A percentile compares a stretch with the other conserved stretches of the same genome.
These are phyloP conservation scores for Hymenotorrendiella dingleyae DNA, from an alignment of 2,329 filamentous ascomycete species.

Conservation along the genomic window DNA sequence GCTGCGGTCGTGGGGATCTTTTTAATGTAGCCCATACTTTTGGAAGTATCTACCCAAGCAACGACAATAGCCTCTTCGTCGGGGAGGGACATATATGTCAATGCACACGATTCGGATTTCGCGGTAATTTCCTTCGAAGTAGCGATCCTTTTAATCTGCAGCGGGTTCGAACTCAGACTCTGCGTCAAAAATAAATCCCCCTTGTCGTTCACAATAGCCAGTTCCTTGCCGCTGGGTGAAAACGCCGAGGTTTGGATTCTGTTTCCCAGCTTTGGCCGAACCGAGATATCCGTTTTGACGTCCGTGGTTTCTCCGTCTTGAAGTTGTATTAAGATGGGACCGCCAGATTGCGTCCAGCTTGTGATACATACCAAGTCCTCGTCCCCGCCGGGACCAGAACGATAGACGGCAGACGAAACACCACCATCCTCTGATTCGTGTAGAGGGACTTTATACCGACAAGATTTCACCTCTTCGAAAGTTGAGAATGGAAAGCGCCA, in stretches of 20 bases:
- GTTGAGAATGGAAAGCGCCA: slow-evolving; percentile 35
- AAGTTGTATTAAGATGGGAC: slow-evolving; percentile 36
- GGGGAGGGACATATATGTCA: slow-evolving; percentile 34
- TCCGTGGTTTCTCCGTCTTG: slow-evolving; percentile 33
- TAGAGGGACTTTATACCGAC: slow-evolving; percentile 34
- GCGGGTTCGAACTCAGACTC: slow-evolving; percentile 34
- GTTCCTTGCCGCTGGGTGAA: slow-evolving; percentile 33
- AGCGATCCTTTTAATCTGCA: slow-evolving; percentile 34
- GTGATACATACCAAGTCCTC: slow-evolving; percentile 35
- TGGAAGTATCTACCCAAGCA: slow-evolving; percentile 35
- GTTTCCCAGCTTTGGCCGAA: slow-evolving; percentile 32
- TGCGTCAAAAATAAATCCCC: slow-evolving; percentile 35
- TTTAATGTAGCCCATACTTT: slow-evolving; percentile 28
- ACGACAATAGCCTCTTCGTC: slow-evolving; percentile 36
- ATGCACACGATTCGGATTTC: slow-evolving; percentile 33
- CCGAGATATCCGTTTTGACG: slow-evolving; percentile 29
- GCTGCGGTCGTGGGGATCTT: slow-evolving; percentile 6
- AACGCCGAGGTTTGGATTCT: slow-evolving; percentile 36
- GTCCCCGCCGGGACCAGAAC: slow-evolving; percentile 29
- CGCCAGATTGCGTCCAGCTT: slow-evolving; percentile 38
- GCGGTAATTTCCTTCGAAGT: slow-evolving; percentile 34
- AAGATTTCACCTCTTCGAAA: slow-evolving; percentile 33
- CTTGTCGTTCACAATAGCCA: slow-evolving; percentile 37
- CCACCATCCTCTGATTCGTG: slow-evolving; percentile 39
- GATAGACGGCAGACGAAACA: slow-evolving; percentile 33